These are phyloP conservation scores for Metschnikowia hibisci DNA, from an alignment of 805 yeast genomes.

Conservation along the genomic window DNA sequence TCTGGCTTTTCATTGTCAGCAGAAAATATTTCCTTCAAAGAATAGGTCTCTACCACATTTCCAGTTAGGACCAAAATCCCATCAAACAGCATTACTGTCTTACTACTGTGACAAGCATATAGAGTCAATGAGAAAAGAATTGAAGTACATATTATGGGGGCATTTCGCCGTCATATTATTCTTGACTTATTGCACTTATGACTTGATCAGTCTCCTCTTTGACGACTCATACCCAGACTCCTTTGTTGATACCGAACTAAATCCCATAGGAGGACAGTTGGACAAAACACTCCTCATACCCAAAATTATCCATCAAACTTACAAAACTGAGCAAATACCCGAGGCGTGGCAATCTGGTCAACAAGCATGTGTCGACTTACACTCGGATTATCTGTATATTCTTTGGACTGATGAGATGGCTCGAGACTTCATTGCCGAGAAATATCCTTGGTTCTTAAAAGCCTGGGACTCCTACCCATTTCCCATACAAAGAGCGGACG, in stretches of 20 bases:
- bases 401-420: slow-evolving; percentile 89
- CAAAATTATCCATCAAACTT: slow-evolving; percentile 89
- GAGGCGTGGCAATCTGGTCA: slow-evolving; percentile 79
- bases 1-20: not conserved
- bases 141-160: slow-evolving; percentile 55
- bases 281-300: slow-evolving; percentile 64
- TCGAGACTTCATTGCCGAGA: slow-evolving; percentile 68
- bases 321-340: slow-evolving; percentile 75
- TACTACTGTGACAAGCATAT: not conserved
- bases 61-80: not conserved
- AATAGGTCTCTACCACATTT: not conserved
- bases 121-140: slow-evolving; percentile 57
- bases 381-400: slow-evolving; percentile 84
- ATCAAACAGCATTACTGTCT: not conserved
- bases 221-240: slow-evolving; percentile 70
- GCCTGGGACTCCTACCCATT: slow-evolving; percentile 76
- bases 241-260: slow-evolving; percentile 56
- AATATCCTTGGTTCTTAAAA: slow-evolving; percentile 81
- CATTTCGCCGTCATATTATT: slow-evolving; percentile 54
- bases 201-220: slow-evolving; percentile 66
- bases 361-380: slow-evolving; percentile 67
- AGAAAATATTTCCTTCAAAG: not conserved
- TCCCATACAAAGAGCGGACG: slow-evolving; percentile 88
- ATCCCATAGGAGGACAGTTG: slow-evolving; percentile 45
- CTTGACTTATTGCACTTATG: slow-evolving; percentile 61